Evolutionary conservation across 768 basidiomycete species (phyloP).

Genomic region (Cantharellus cinnabarinus): DNA sequence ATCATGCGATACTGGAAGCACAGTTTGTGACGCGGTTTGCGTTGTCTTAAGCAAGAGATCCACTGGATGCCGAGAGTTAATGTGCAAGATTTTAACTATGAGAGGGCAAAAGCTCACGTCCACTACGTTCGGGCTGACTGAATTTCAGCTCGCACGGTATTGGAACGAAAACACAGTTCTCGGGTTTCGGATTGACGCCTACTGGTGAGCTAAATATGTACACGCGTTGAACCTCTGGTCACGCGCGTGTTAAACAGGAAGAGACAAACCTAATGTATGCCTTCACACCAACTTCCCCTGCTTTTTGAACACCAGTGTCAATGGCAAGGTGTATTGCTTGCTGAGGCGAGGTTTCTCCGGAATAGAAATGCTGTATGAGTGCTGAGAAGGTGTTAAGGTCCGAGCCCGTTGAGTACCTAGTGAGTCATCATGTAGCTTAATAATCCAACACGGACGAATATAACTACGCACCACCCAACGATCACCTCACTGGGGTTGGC

Average conservation of each 20-base stretch:
- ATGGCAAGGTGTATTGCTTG: slow-evolving; percentile 82
- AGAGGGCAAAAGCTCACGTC: slow-evolving; percentile 33
- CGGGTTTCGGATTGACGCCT: slow-evolving; percentile 72
- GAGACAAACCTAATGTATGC: slow-evolving; percentile 61
- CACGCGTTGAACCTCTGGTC: not conserved
- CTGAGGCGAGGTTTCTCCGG: slow-evolving; percentile 72
- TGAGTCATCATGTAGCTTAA: slow-evolving; percentile 1
- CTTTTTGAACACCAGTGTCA: slow-evolving; percentile 58
- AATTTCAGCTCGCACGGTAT: slow-evolving; percentile 75
- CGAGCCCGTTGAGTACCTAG: slow-evolving; percentile 83
- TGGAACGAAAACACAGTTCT: slow-evolving; percentile 88
- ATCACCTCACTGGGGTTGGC: slow-evolving; percentile 74
- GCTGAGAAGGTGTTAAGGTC: slow-evolving; percentile 87
- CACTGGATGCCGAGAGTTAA: too few species aligned
- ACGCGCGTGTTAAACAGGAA: not conserved
- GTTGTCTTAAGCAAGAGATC: slow-evolving; percentile 8
- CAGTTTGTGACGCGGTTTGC: slow-evolving; percentile 11
- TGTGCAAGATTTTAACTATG: not conserved
- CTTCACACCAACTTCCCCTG: slow-evolving; percentile 49
- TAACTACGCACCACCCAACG: slow-evolving; percentile 66
- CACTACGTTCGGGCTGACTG: slow-evolving; percentile 65
- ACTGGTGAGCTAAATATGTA: slow-evolving; percentile 47
- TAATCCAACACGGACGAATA: not conserved
- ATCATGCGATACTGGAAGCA: slow-evolving; percentile 24
- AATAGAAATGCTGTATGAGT: slow-evolving; percentile 94